Evolutionary conservation across 2,329 filamentous ascomycete genomes (phyloP).

Genomic region (Xylaria hypoxylon): DNA sequence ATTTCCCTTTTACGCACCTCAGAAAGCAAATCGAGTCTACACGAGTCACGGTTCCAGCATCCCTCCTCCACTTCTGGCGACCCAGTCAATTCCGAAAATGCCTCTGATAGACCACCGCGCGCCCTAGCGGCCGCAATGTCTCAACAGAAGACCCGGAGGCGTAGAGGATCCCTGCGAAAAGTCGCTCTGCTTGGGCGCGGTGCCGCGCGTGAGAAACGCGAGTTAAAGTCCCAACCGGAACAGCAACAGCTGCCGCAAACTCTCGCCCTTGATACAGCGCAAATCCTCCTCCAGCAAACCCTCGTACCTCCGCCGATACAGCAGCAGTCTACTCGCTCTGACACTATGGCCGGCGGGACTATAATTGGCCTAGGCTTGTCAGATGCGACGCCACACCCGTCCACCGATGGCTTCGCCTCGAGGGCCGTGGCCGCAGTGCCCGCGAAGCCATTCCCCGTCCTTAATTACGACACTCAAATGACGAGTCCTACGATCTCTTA

Average conservation of each 20-base stretch:
- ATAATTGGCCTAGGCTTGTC: slow-evolving; percentile 61
- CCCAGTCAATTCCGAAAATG: slow-evolving; percentile 24
- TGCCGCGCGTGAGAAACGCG: slow-evolving; percentile 69
- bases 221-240: slow-evolving; percentile 58
- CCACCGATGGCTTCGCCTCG: slow-evolving; percentile 60
- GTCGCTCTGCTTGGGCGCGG: slow-evolving; percentile 84
- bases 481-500: slow-evolving; percentile 69
- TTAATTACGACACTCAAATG: slow-evolving; percentile 48
- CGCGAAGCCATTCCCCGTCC: slow-evolving; percentile 33
- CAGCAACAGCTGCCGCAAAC: slow-evolving; percentile 59
- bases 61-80: slow-evolving; percentile 36
- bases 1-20: slow-evolving; percentile 73
- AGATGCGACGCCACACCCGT: slow-evolving; percentile 59
- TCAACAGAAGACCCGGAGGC: slow-evolving; percentile 69
- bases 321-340: slow-evolving; percentile 28
- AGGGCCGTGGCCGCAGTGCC: slow-evolving; percentile 49
- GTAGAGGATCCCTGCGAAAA: slow-evolving; percentile 88
- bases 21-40: slow-evolving; percentile 47
- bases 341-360: slow-evolving; percentile 22
- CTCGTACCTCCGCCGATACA: slow-evolving; percentile 41
- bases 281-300: slow-evolving; percentile 32
- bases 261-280: slow-evolving; percentile 39
- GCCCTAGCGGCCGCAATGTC: slow-evolving; percentile 50
- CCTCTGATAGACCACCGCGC: slow-evolving; percentile 45
- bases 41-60: slow-evolving; percentile 46